Base-by-base conservation (phyloP, 768 basidiomycete species). In the Tubosaeta brunneosetosa region DNA sequence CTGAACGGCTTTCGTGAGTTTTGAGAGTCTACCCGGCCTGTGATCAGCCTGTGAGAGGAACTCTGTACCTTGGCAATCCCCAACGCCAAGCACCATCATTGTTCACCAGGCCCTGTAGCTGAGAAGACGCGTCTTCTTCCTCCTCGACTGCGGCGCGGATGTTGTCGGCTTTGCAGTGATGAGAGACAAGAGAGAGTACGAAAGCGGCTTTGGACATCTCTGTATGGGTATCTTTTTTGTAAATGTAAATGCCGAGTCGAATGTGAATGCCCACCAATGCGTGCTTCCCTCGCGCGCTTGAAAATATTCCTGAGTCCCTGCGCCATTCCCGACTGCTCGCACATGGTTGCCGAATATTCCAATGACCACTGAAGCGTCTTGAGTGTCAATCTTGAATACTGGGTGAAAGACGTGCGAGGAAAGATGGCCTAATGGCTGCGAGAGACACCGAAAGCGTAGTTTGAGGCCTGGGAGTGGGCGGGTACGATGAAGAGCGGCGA, bases 81-180 rank as follows among this genome's bases (percentile, higher is more conserved):
- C 91, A 94, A 66, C 90, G 91, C 88, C 91, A 89, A 3, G 88
- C 90, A 1, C 88, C 85, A 25, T 88, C 80, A 9, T 75, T 73
- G 56, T 91, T 92, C 49, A 83, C 22, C 22, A 3, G 22, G 0
- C 86, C 85, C 52, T 76, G 81, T n/a, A 65, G 65, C 50, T 75
- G 76, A 34, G 66, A 59, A 19, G 61, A 62, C 4, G 68, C 56
- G 13, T 22, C 22, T 22, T 22, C 22, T 22, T 22, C 22, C 22
- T 22, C 22, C 22, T 70, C 68, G 1, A 74, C 75, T 2, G 75
- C 71, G 79, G 73, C 5, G 76, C 67, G 3, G 81, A 75, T 4
- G 77, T 76, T 10, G 83, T 67, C 1, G 81, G 79, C 56, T 83
- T 85, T 13, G 85, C 78, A 0, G 87, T 90, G 52, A 92, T 84